phyloP scores from a whole-genome alignment of 345 rosid genomes.

The Hirschfeldia incana region DNA sequence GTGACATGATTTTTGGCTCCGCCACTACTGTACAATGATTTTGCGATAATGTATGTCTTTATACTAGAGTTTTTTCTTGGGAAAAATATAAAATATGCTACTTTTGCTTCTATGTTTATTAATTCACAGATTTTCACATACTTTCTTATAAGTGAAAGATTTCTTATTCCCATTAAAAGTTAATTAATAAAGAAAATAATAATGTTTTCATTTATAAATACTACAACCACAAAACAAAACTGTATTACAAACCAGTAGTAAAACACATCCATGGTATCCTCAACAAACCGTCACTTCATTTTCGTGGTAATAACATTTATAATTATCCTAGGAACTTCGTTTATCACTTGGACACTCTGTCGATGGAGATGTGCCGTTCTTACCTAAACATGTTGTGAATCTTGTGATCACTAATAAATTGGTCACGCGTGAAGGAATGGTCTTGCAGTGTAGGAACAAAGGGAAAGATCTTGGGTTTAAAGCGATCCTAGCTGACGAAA shows the following conservation, averaged over 20 bases:
- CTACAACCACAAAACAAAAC: background rate
- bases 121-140: too few relatives aligned
- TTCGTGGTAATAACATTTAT: slow-evolving; percentile 5
- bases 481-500: background rate
- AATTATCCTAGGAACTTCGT: background rate
- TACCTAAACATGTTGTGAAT: slow-evolving; percentile 17
- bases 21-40: too few relatives aligned
- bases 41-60: too few relatives aligned
- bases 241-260: background rate
- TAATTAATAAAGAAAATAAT: too few relatives aligned
- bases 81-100: too few relatives aligned
- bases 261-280: slow-evolving; percentile 1
- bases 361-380: background rate
- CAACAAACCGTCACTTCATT: background rate
- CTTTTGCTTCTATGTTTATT: too few relatives aligned
- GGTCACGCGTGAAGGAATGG: background rate
- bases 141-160: too few relatives aligned
- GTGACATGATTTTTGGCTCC: too few relatives aligned
- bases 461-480: background rate
- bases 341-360: background rate
- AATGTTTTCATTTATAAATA: too few relatives aligned
- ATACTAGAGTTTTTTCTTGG: too few relatives aligned
- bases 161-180: too few relatives aligned
- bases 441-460: slow-evolving; percentile 12
- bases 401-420: slow-evolving; percentile 6